phyloP scores from a whole-genome alignment of 495 filamentous ascomycete genomes.

The Hypoxylon fragiforme region DNA sequence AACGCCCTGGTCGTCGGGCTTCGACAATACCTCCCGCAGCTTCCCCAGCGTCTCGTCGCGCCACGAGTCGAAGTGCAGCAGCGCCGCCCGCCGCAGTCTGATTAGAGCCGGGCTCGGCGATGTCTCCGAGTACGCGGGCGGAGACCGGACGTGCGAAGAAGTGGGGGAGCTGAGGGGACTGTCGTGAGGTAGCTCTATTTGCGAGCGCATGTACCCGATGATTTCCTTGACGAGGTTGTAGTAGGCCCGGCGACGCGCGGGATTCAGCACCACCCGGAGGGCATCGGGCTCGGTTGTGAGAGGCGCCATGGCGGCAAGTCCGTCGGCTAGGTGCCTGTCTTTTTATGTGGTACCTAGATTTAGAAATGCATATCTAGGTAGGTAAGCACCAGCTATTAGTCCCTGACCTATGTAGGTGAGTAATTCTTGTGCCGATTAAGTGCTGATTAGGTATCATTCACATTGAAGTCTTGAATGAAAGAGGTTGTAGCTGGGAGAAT shows the following conservation, averaged over 20 bases:
- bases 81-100: slow-evolving; percentile 39
- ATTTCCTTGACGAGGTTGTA: slow-evolving; percentile 46
- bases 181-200: slow-evolving; percentile 36
- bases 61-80: slow-evolving; percentile 49
- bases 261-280: slow-evolving; percentile 48
- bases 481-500: slow-evolving; percentile 1
- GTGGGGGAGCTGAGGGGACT: slow-evolving; percentile 13
- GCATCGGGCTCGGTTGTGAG: slow-evolving; percentile 49
- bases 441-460: no score
- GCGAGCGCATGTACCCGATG: slow-evolving; percentile 45
- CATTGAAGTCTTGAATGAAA: no score
- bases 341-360: no score
- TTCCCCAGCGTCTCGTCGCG: slow-evolving; percentile 38
- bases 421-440: no score
- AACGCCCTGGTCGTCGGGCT: slow-evolving; percentile 41
- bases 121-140: slow-evolving; percentile 20
- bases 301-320: slow-evolving; percentile 45
- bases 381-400: no score
- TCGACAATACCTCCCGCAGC: slow-evolving; percentile 43
- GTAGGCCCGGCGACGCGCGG: slow-evolving; percentile 45
- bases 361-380: no score
- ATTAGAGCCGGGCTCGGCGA: slow-evolving; percentile 38
- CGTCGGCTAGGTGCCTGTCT: neutral
- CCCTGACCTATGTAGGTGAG: no score
- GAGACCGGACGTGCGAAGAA: slow-evolving; percentile 5